Percentiles rank a stretch among this genome's conserved stretches.
These are phyloP conservation scores for Rhynchosporium agropyri DNA, from an alignment of 2,329 filamentous ascomycete genomes.

Conservation along the genomic window DNA sequence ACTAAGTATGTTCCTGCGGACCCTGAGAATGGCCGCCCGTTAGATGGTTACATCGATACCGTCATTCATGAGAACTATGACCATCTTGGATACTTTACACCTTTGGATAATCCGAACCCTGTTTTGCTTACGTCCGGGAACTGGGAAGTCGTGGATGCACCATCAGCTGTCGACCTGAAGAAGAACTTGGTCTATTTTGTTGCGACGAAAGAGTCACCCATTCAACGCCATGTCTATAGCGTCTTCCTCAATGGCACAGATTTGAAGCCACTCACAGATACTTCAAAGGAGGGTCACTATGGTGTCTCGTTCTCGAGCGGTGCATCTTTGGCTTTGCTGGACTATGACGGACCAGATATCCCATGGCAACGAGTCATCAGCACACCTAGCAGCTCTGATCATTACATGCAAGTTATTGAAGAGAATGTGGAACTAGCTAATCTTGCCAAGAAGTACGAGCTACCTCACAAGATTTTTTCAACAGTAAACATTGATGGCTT, in stretches of 20 bases:
- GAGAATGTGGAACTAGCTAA: constrained; percentile 72
- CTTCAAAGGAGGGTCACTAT: constrained; percentile 75
- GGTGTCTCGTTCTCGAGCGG: constrained; percentile 80
- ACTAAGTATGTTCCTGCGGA: constrained; percentile 88
- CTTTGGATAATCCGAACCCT: constrained; percentile 80
- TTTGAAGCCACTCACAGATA: constrained; percentile 74
- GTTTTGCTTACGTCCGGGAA: constrained; percentile 82
- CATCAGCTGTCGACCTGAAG: constrained; percentile 80
- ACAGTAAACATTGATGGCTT: constrained; percentile 84
- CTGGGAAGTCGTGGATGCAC: constrained; percentile 90
- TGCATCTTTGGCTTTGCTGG: constrained; percentile 81
- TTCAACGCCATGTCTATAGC: constrained; percentile 88
- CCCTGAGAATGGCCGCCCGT: constrained; percentile 68
- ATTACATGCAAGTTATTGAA: constrained; percentile 74
- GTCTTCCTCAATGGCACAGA: constrained; percentile 81
- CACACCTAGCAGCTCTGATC: constrained; percentile 68
- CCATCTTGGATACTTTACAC: constrained; percentile 91
- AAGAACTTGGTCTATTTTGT: constrained; percentile 91
- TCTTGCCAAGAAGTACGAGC: constrained; percentile 72
- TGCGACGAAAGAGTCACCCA: constrained; percentile 82
- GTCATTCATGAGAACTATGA: constrained; percentile 85
- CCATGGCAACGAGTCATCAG: constrained; percentile 91
- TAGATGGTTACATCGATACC: constrained; percentile 93
- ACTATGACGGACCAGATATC: constrained; percentile 80
- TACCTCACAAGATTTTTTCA: constrained; percentile 81